Percentiles rank a stretch among this genome's conserved stretches.
Conservation (phyloP, 2,329 filamentous ascomycete genomes). For the Tolypocladium paradoxum region DNA sequence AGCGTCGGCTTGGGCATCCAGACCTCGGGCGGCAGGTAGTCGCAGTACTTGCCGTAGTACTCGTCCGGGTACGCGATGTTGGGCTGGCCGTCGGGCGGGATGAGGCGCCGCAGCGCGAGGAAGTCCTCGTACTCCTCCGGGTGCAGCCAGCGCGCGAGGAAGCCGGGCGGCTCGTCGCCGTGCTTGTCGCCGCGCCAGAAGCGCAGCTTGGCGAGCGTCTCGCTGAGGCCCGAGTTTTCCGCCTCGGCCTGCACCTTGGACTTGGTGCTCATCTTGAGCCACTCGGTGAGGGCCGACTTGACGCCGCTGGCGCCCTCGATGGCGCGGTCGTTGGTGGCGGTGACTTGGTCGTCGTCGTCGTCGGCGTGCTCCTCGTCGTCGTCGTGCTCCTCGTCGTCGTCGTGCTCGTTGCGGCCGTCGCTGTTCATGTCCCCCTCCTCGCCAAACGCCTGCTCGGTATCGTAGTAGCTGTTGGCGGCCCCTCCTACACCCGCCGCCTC, state of each 20-base stretch:
- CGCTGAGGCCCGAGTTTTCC: conserved; percentile 15
- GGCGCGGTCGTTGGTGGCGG: conserved; percentile 17
- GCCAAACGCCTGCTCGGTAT: conserved; percentile 22
- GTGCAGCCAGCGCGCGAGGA: conserved; percentile 60
- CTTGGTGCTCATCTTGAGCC: conserved; percentile 25
- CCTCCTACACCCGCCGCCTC: conserved; percentile 8
- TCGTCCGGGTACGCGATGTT: conserved; percentile 37
- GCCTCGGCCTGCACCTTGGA: conserved; percentile 18
- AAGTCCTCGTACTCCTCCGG: conserved; percentile 72
- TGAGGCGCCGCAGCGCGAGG: conserved; percentile 53
- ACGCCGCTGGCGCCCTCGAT: conserved; percentile 28
- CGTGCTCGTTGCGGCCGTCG: conserved; percentile 19
- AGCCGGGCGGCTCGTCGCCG: conserved; percentile 26
- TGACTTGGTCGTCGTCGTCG: conserved; percentile 9
- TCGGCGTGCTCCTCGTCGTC: conserved; percentile 17
- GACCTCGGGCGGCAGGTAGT: conserved; percentile 57
- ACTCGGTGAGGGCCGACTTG: conserved; percentile 18
- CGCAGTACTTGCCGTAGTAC: conserved; percentile 40
- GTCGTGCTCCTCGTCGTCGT: conserved; percentile 8
- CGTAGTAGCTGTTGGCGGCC: conserved; percentile 24
- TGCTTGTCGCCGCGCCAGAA: conserved; percentile 15
- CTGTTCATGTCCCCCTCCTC: conserved; percentile 16
- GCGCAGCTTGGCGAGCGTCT: conserved; percentile 15
- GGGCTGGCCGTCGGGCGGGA: conserved; percentile 43
- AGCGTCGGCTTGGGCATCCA: conserved; percentile 55